Base-by-base conservation (phyloP, 495 filamentous ascomycete genomes). In the Neurospora sp. region DNA sequence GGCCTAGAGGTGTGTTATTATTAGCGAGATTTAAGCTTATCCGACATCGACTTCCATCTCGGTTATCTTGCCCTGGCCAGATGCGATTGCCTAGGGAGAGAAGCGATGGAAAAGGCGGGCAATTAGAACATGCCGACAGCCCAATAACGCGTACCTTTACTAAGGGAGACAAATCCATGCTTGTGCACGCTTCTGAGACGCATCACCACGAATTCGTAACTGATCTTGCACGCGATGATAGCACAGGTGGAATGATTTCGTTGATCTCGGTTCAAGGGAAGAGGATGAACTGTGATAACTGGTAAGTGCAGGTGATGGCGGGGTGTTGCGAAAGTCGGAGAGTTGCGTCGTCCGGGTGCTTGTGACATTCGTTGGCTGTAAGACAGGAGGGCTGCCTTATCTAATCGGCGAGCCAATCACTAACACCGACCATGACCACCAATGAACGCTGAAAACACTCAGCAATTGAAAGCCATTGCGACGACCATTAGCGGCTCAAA, bases 1-100 rank as follows among this genome's bases (percentile, higher is more conserved):
- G 75, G 94, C 96, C 92, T 96, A 72, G 75, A n/a, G 4, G 5
- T 48, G 37, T 59, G 21, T 17, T n/a, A 13, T 21, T n/a, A 13
- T 71, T 28, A 70, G 66, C 62, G 31, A 70, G 11, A 40, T 39
- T 40, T 28, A 71, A 73, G 69, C 21, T 31, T 19, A 21, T 40
- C 69, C 28, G 4, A 31, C 54, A 31, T 34, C 2, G 54, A 19
- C 5, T 66, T 36, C 54, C 54, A 66, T 66, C 28, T 66, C 54
- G 54, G 54, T 66, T 66, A 66, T 66, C 54, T 66, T 66, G 54
- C 13, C 24, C 24, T 36, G 15, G 54, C 54, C 54, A 66, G 28
- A 66, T 66, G 28, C 54, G 54, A 66, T 66, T 34, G 54, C 28
- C 13, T 62, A 10, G 69, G 13, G 69, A 43, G 42, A 54, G 45